These are phyloP conservation scores for Camptophora hylomeconis DNA, from an alignment of 2,329 filamentous ascomycete genomes.

Conservation along the genomic window DNA sequence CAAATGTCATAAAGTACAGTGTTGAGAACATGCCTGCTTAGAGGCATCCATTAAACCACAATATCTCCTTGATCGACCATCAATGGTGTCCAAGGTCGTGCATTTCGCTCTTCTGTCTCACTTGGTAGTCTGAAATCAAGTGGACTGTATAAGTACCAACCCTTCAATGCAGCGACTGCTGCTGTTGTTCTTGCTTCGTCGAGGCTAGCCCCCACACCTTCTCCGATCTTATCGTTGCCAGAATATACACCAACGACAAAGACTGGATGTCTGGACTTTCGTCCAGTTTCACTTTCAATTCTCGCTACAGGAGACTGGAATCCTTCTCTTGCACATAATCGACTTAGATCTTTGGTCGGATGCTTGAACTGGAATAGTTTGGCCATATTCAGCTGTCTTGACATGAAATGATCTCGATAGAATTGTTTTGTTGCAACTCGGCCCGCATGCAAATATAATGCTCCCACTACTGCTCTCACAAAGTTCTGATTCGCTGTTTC, in stretches of 20 bases:
- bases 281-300: constrained; percentile 81
- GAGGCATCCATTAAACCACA: constrained; percentile 41
- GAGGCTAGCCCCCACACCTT: constrained; percentile 69
- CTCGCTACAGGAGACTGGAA: constrained; percentile 80
- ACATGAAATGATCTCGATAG: constrained; percentile 70
- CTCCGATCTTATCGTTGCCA: constrained; percentile 79
- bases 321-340: constrained; percentile 74
- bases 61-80: constrained; percentile 62
- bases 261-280: constrained; percentile 71
- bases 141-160: constrained; percentile 94
- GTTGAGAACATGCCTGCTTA: no score
- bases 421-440: constrained; percentile 68
- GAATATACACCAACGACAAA: constrained; percentile 91
- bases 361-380: constrained; percentile 71
- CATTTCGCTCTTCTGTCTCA: constrained; percentile 50
- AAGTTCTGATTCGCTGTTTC: constrained; percentile 59
- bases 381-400: constrained; percentile 62
- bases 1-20: no score
- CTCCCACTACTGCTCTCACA: constrained; percentile 70
- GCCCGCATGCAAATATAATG: constrained; percentile 75
- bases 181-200: constrained; percentile 67
- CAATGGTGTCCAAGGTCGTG: constrained; percentile 51
- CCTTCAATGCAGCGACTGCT: constrained; percentile 72
- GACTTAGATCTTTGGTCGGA: constrained; percentile 69
- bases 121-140: constrained; percentile 53